phyloP scores from a whole-genome alignment of 2,329 filamentous ascomycete genomes.

The Aspergillus sp. region DNA sequence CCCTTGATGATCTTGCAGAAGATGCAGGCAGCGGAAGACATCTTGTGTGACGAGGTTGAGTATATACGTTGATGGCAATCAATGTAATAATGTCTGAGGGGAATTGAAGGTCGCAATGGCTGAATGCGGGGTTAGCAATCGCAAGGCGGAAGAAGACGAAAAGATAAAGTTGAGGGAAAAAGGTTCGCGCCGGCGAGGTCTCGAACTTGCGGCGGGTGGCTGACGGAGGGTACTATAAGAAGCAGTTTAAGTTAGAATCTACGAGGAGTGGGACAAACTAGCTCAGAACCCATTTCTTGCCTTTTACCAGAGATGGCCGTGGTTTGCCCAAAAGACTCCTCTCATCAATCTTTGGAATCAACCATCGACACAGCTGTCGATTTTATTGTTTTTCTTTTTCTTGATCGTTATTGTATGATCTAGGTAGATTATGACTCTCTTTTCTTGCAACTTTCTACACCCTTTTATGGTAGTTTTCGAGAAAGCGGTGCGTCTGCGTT shows the following conservation, averaged over 20 bases:
- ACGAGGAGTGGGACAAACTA: constrained; percentile 69
- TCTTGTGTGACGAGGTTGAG: constrained; percentile 16
- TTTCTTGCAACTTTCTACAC: background rate
- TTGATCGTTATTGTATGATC: background rate
- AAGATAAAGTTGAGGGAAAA: constrained; percentile 10
- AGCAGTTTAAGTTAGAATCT: background rate
- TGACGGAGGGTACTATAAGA: constrained; percentile 8
- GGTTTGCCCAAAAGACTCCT: constrained; percentile 62
- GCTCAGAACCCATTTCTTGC: constrained; percentile 72
- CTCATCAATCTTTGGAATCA: constrained; percentile 61
- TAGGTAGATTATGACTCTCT: background rate
- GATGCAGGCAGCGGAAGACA: constrained; percentile 68
- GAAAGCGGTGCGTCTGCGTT: background rate
- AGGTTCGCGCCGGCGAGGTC: constrained; percentile 5
- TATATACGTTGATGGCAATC: background rate
- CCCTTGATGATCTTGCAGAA: constrained; percentile 99
- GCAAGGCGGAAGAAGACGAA: constrained; percentile 11
- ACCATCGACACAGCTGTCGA: constrained; percentile 49
- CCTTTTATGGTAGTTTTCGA: background rate
- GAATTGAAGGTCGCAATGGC: background rate
- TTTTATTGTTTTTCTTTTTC: constrained; percentile 37
- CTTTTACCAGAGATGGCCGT: constrained; percentile 80
- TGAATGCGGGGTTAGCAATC: constrained; percentile 22
- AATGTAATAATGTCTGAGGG: background rate
- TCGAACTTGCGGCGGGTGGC: constrained; percentile 31